A percentile compares a stretch with the other conserved stretches of the same genome.
These are phyloP conservation scores for Fallopia convolvulus DNA, from an alignment of 148 eudicot species.

Conservation along the genomic window DNA sequence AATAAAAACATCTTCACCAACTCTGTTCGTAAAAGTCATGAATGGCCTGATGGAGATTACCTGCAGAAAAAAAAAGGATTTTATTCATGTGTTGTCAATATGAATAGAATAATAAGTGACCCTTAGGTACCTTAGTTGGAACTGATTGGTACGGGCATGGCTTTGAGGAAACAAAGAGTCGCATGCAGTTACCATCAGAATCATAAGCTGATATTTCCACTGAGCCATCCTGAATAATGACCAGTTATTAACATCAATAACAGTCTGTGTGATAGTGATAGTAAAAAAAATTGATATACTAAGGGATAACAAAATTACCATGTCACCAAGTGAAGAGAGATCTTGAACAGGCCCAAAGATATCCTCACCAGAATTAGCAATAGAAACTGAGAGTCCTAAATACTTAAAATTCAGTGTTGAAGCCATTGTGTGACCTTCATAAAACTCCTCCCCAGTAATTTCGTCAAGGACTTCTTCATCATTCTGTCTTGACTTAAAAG, in stretches of 20 bases:
- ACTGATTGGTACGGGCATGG: conserved; percentile 82
- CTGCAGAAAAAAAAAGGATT: conserved; percentile 27
- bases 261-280: not conserved
- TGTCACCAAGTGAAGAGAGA: conserved; percentile 87
- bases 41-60: conserved; percentile 76
- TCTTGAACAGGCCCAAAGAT: conserved; percentile 63
- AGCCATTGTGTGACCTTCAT: conserved; percentile 81
- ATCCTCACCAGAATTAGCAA: conserved; percentile 43
- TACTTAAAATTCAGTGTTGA: conserved; percentile 75
- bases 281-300: not conserved
- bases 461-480: conserved; percentile 48
- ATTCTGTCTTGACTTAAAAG: conserved; percentile 40
- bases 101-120: not conserved
- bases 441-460: conserved; percentile 82
- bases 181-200: conserved; percentile 70
- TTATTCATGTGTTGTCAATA: conserved; percentile 6
- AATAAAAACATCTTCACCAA: conserved; percentile 59
- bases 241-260: not conserved
- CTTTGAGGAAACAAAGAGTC: conserved; percentile 76
- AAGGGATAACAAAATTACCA: conserved; percentile 39
- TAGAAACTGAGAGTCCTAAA: conserved; percentile 61
- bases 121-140: conserved; percentile 72
- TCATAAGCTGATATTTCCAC: conserved; percentile 69
- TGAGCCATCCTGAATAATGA: conserved; percentile 65
- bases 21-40: conserved; percentile 90